phyloP scores from a whole-genome alignment of 805 yeast genomes.

The Nakazawaea peltata region DNA sequence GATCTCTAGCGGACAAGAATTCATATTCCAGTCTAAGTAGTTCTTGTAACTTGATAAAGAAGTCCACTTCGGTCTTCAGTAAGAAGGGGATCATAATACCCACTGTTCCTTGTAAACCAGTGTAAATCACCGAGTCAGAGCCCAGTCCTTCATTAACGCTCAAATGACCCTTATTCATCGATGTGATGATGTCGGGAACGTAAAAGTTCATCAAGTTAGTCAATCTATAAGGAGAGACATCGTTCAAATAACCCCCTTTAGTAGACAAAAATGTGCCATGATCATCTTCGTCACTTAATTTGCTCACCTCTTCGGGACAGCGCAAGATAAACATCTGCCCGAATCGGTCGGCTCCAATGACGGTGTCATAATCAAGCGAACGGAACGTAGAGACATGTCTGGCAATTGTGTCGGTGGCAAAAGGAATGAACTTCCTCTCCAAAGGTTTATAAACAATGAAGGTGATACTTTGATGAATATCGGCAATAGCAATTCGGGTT shows the following conservation, averaged over 20 bases:
- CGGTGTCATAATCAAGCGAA: conserved; percentile 66
- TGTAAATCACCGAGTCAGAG: conserved; percentile 54
- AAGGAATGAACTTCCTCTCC: conserved; percentile 44
- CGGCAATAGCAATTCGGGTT: conserved; percentile 63
- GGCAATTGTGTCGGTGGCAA: conserved; percentile 63
- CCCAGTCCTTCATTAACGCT: conserved; percentile 44
- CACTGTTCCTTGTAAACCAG: conserved; percentile 76
- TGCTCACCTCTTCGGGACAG: conserved; percentile 40
- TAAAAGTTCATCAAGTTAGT: conserved; percentile 48
- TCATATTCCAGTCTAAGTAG: conserved; percentile 26
- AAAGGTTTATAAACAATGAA: conserved; percentile 43
- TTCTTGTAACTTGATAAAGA: conserved; percentile 47
- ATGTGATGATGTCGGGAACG: conserved; percentile 63
- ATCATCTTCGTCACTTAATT: conserved; percentile 41
- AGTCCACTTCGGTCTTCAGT: conserved; percentile 52
- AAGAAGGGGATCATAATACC: conserved; percentile 67
- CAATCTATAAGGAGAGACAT: conserved; percentile 46
- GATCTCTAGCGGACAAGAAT: conserved; percentile 55
- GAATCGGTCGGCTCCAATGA: conserved; percentile 79
- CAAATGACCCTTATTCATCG: conserved; percentile 40
- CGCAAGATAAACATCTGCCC: conserved; percentile 73
- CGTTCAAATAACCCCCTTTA: conserved; percentile 31
- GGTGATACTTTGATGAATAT: conserved; percentile 57
- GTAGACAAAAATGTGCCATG: conserved; percentile 28
- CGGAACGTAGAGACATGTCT: conserved; percentile 57